Conservation (phyloP, 352 stramenopile species). For the Globisporangium carolinianum region DNA sequence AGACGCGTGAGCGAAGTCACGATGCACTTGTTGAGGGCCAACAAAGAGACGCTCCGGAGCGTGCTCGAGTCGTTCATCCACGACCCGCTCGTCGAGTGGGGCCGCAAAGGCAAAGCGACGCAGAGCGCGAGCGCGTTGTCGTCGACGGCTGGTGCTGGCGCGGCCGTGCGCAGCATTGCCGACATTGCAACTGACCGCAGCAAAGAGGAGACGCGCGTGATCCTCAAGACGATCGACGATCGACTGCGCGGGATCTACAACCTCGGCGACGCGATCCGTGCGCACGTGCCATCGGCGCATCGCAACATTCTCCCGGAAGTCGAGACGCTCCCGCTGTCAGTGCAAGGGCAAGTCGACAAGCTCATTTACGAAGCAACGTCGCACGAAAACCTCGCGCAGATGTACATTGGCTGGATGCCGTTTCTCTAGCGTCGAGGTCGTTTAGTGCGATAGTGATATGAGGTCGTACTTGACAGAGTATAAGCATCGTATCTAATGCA, state of each 20-base stretch:
- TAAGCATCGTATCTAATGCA: too few relatives aligned
- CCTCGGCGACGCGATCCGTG: conserved; percentile 69
- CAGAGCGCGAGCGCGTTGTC: conserved; percentile 17
- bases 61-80: conserved; percentile 99
- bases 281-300: conserved; percentile 56
- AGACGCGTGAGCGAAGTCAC: conserved; percentile 89
- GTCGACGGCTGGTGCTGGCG: conserved; percentile 6
- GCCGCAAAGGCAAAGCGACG: conserved; percentile 61
- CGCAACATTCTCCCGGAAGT: conserved; percentile 64
- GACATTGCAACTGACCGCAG: conserved; percentile 64
- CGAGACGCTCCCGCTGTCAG: conserved; percentile 88
- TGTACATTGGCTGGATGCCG: conserved; percentile 96
- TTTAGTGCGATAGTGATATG: not conserved
- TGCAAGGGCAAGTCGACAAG: conserved; percentile 91
- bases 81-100: conserved; percentile 94
- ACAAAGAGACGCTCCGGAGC: conserved; percentile 96
- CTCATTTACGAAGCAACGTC: conserved; percentile 91
- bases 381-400: conserved; percentile 89
- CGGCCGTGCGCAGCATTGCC: conserved; percentile 18
- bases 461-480: not conserved
- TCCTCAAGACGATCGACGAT: conserved; percentile 89
- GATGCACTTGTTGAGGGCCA: conserved; percentile 90
- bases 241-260: conserved; percentile 92
- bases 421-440: conserved; percentile 45
- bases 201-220: conserved; percentile 81